Evolutionary conservation across 306 rosid genomes (phyloP).

Genomic region (Fragaria iinumae): DNA sequence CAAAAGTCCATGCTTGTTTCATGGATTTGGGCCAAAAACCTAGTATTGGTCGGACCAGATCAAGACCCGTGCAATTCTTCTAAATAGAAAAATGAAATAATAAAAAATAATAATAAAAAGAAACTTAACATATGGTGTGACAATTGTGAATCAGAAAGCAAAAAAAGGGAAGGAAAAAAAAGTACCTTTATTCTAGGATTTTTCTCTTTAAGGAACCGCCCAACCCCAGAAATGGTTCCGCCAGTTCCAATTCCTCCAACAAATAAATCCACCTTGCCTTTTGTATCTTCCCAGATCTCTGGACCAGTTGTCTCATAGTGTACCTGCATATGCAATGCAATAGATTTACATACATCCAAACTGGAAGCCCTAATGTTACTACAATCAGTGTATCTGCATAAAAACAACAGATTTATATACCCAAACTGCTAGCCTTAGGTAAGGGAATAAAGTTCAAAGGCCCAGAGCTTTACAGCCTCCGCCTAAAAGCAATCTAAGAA

Average conservation of each 20-base stretch:
- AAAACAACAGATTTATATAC: constrained; percentile 7
- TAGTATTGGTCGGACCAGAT: background rate
- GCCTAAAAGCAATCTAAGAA: background rate
- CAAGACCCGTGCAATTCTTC: background rate
- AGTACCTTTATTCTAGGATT: constrained; percentile 81
- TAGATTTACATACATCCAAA: constrained; percentile 15
- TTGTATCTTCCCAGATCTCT: constrained; percentile 98
- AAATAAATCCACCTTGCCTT: constrained; percentile 92
- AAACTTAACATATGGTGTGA: background rate
- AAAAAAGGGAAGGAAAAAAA: background rate
- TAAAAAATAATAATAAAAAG: no score
- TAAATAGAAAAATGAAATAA: background rate
- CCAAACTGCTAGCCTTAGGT: background rate
- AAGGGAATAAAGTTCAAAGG: background rate
- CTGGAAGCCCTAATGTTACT: background rate
- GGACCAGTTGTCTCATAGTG: constrained; percentile 99
- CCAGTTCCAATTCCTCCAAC: constrained; percentile 99
- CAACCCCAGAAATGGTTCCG: constrained; percentile 91
- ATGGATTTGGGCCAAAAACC: background rate
- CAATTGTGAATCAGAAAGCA: constrained; percentile 18
- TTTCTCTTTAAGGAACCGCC: constrained; percentile 74
- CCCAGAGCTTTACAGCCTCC: background rate
- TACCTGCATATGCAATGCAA: constrained; percentile 52
- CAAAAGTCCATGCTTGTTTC: background rate
- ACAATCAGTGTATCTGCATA: constrained; percentile 49